Percentiles rank a stretch among this genome's conserved stretches.
Evolutionary conservation across 306 rosid genomes (phyloP).

Genomic region (Cucurbita ficifolia): DNA sequence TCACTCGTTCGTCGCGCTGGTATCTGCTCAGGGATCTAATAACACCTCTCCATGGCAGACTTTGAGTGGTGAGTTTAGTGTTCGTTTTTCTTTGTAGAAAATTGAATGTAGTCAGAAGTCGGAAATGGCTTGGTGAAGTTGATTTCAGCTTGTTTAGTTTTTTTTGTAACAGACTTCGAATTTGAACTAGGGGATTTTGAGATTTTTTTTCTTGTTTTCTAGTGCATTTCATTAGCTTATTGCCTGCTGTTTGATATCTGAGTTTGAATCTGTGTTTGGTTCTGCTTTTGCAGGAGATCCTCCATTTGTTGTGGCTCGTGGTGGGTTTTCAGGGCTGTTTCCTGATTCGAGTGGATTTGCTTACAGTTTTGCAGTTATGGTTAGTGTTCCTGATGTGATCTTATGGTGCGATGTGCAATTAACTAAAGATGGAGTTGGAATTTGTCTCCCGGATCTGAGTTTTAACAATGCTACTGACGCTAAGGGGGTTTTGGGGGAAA

Average conservation of each 20-base stretch:
- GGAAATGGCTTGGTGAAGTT: not conserved
- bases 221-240: not conserved
- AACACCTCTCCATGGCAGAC: slow-evolving; percentile 36
- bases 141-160: not conserved
- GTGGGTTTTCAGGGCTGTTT: slow-evolving; percentile 83
- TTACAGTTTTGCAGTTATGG: slow-evolving; percentile 13
- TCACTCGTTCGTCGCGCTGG: slow-evolving; percentile 22
- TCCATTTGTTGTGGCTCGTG: slow-evolving; percentile 62
- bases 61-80: slow-evolving; percentile 31
- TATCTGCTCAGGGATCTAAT: slow-evolving; percentile 67
- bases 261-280: not conserved
- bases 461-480: slow-evolving; percentile 39
- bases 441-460: slow-evolving; percentile 45
- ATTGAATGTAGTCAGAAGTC: not conserved
- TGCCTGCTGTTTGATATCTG: not conserved
- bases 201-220: not conserved
- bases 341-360: slow-evolving; percentile 50
- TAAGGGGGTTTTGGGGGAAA: rapidly evolving
- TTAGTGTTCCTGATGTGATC: slow-evolving; percentile 17
- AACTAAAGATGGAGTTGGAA: slow-evolving; percentile 57
- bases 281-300: slow-evolving; percentile 37
- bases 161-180: not conserved
- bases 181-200: not conserved
- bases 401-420: slow-evolving; percentile 83
- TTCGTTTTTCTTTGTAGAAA: not conserved